Evolutionary conservation across 2,329 filamentous ascomycete species (phyloP), one percentile per base, ranked within the genome.

Genomic region (Paramyrothecium sp.): DNA sequence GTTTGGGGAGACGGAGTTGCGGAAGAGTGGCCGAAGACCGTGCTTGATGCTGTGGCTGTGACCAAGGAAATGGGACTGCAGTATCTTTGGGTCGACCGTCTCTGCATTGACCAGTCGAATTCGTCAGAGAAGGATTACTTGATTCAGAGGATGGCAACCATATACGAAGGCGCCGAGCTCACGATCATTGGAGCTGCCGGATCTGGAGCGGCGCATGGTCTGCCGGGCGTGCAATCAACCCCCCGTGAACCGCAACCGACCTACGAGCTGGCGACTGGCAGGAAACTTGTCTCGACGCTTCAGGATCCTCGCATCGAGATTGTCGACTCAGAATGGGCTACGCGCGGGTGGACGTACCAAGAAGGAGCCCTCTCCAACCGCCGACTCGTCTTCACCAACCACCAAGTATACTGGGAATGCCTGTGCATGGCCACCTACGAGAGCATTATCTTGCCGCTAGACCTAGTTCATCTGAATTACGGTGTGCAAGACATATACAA

Each of bases 371-470:
- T 62, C 17, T 61, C 59, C 10, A 51, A 51, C 17, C 55, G 60
- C n/a, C 57, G 57, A 10, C 55, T 62, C 7, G 57, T 61, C 11
- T 68, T 69, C 53, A 65, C 66, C 1, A 53, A 66, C 2, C 54
- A 55, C 10, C 61, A 68, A 19, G 53, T 60, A n/a, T 67, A 63
- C 10, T 67, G 64, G 23, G 58, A 68, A 33, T 68, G 66, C 19
- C 53, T 49, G 5, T 55, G 56, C 26, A 58, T 58, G 56, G 48
- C 47, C 41, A n/a, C 46, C 12, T 49, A 55, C 10, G 56, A 58
- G 41, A 53, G 47, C 19, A 38, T 58, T 7, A 47, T 11, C 23
- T 33, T 58, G 12, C 56, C 56, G 20, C 34, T 58, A 10, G 26
- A 52, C 38, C n/a, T 7, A 12, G n/a, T 44, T 4, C 38, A 44